Evolutionary conservation across 805 yeast species (phyloP), one percentile per base, ranked within the genome.

Genomic region (Candida montana): DNA sequence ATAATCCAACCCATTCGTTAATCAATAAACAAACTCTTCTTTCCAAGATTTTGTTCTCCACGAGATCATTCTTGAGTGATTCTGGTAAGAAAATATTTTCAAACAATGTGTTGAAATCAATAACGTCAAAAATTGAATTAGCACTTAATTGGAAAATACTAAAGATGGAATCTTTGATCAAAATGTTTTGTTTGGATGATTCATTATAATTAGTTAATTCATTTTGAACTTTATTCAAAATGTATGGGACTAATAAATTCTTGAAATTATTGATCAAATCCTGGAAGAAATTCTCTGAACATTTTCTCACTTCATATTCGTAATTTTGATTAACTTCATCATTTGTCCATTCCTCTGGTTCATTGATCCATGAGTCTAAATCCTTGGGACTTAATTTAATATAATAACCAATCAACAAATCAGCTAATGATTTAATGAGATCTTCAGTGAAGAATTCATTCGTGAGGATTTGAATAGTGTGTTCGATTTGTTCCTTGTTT

Each of bases 261-360:
- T 79, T 79, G 63, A 81, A 87, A 46, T 73, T 71, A 35, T 71
- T 69, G 30, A 86, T 75, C 48, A 90, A 63, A 55, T 83, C 93
- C 50, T 81, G 85, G 57, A 81, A 89, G 50, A 88, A 79, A 55
- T 81, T 81, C 51, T 87, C 95, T 0, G 95, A 88, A 62, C 96
- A 87, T 4, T 91, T 88, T 42, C 95, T 69, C 11, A 89, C 72
- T 57, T 85, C 90, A 58, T 68, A 87, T 56, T 90, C 97, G 80
- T 86, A 88, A 55, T 83, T 81, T 5, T 78, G 67, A 38, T 79
- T 73, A 43, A 81, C 65, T 50, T 89, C 95, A 54, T 88, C 95
- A 48, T 81, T 79, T 17, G 85, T 79, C 87, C 95, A 93, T 59
- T 88, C 96, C 58, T 89, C 98, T 0, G 98, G 96, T 45, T 89